A percentile compares a stretch with the other conserved stretches of the same genome.
phyloP scores from a whole-genome alignment of 176 grass and related monocot species.

The Phoenix dactylifera region DNA sequence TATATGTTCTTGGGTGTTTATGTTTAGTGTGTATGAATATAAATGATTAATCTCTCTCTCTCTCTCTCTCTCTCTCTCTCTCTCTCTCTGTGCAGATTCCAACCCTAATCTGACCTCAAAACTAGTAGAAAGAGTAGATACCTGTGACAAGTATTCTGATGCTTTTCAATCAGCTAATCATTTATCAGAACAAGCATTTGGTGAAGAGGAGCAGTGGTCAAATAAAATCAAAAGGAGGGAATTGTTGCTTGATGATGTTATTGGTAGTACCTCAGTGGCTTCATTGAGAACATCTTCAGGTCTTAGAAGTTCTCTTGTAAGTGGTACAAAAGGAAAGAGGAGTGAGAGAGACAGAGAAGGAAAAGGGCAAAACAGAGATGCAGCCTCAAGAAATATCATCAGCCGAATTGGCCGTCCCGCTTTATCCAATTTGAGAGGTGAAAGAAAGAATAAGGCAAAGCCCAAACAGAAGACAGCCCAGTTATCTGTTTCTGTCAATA shows the following conservation, averaged over 20 bases:
- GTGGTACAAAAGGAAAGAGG: conserved; percentile 73
- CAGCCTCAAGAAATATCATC: background rate
- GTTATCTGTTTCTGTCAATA: conserved; percentile 35
- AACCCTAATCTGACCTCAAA: conserved; percentile 10
- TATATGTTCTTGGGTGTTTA: no score
- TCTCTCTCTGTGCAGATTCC: conserved; percentile 25
- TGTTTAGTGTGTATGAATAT: no score
- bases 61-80: no score
- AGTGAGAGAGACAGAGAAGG: conserved; percentile 77
- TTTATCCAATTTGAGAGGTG: conserved; percentile 50
- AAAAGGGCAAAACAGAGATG: conserved; percentile 45
- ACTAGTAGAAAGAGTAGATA: conserved; percentile 20
- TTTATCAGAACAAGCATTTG: conserved; percentile 35
- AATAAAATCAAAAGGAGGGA: conserved; percentile 85
- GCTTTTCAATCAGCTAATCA: conserved; percentile 35
- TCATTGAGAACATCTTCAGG: conserved; percentile 26
- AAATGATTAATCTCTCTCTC: no score
- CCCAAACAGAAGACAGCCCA: conserved; percentile 63
- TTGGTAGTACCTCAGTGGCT: conserved; percentile 60
- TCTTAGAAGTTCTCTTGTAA: conserved; percentile 48
- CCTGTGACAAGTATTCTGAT: conserved; percentile 24
- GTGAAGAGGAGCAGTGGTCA: conserved; percentile 75
- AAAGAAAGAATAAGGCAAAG: conserved; percentile 80
- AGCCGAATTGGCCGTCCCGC: conserved; percentile 38
- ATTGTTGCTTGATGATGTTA: conserved; percentile 70